Evolutionary conservation across 257 asterid species (phyloP).

Genomic region (Verbascum thapsus): DNA sequence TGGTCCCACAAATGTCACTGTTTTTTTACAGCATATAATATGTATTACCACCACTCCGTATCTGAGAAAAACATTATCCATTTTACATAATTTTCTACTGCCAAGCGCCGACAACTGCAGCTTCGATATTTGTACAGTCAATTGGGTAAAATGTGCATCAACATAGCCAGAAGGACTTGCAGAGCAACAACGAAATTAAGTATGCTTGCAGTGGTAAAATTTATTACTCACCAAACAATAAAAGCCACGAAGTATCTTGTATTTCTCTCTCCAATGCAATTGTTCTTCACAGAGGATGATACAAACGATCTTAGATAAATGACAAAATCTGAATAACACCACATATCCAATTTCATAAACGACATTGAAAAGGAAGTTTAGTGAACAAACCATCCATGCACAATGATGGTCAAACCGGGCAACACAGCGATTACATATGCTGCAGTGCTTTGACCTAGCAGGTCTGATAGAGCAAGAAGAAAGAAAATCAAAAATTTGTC

Average conservation of each 20-base stretch:
- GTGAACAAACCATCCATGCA: slow-evolving; percentile 91
- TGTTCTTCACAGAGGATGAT: slow-evolving; percentile 62
- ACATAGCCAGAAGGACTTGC: slow-evolving; percentile 10
- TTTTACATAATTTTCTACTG: slow-evolving; percentile 22
- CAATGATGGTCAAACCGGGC: slow-evolving; percentile 99
- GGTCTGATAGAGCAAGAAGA: slow-evolving; percentile 54
- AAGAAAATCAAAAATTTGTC: slow-evolving; percentile 25
- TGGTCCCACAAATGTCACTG: neutral
- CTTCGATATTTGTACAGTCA: neutral
- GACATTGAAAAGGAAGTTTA: slow-evolving; percentile 28
- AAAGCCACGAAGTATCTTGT: slow-evolving; percentile 94
- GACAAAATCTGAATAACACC: slow-evolving; percentile 22
- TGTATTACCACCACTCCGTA: neutral
- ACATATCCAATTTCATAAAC: slow-evolving; percentile 12
- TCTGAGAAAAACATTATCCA: neutral
- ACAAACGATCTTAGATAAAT: slow-evolving; percentile 22
- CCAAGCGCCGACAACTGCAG: neutral
- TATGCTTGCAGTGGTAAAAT: slow-evolving; percentile 18
- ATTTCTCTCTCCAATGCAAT: slow-evolving; percentile 97
- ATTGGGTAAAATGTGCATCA: slow-evolving; percentile 6
- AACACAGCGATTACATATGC: slow-evolving; percentile 89
- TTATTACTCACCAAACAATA: slow-evolving; percentile 80
- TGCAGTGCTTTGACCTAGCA: slow-evolving; percentile 98
- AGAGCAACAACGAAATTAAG: slow-evolving; percentile 13
- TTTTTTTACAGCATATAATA: neutral